These are phyloP conservation scores for Fraxinus albicans DNA, from an alignment of 305 asterid species.

Conservation along the genomic window DNA sequence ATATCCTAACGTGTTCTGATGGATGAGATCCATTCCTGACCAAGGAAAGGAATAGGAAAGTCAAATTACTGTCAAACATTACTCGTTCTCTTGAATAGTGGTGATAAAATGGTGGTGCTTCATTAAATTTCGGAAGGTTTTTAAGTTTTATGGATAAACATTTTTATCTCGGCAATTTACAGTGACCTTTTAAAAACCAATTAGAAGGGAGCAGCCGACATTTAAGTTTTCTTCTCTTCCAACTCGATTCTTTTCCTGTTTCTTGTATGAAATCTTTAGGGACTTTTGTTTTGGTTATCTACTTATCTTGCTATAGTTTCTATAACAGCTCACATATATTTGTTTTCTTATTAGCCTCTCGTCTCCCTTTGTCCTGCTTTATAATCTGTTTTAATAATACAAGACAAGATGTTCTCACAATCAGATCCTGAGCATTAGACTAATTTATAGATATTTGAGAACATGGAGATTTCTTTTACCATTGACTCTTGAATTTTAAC, in stretches of 20 bases:
- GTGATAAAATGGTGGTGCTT: not conserved
- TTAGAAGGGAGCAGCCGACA: not conserved
- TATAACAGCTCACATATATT: not conserved
- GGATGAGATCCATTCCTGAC: not conserved
- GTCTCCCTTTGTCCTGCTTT: not conserved
- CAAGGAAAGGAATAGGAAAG: not conserved
- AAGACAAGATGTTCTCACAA: not conserved
- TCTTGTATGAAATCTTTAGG: not conserved
- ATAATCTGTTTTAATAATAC: not conserved
- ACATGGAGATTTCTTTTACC: not conserved
- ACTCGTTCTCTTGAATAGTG: no score
- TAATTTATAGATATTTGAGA: not conserved
- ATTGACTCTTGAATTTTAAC: constrained; percentile 4
- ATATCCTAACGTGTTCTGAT: not conserved
- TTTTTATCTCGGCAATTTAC: not conserved
- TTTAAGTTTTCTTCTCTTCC: not conserved
- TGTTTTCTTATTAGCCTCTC: not conserved
- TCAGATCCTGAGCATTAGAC: not conserved
- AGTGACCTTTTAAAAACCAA: not conserved
- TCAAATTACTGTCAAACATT: not conserved
- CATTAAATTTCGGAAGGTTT: not conserved
- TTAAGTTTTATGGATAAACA: not conserved
- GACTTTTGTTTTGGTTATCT: not conserved
- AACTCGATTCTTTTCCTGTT: not conserved
- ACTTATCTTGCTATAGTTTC: not conserved